Conservation (phyloP, 2,329 filamentous ascomycete genomes). For the Diaporthe ilicicola region DNA sequence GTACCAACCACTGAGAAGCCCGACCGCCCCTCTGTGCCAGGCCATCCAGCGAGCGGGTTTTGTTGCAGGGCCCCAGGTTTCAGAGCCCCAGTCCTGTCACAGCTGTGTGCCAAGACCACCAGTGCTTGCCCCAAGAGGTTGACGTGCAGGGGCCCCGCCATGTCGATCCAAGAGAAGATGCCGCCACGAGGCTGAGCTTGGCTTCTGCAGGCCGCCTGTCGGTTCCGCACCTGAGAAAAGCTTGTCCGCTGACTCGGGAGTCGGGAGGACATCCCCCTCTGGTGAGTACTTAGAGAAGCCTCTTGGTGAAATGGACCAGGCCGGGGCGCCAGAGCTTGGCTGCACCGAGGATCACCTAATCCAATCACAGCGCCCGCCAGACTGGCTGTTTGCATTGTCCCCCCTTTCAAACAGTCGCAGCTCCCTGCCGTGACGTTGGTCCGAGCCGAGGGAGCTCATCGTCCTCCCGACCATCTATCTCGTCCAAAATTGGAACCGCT, state of each 20-base stretch:
- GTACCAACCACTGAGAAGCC: background rate
- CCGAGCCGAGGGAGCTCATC: background rate
- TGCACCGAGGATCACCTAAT: background rate
- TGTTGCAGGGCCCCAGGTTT: constrained; percentile 26
- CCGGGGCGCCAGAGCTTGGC: background rate
- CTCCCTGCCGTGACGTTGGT: constrained; percentile 14
- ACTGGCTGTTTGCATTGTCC: constrained; percentile 2
- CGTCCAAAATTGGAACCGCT: constrained; percentile 6
- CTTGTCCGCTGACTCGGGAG: constrained; percentile 11
- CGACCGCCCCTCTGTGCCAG: background rate
- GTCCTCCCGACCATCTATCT: background rate
- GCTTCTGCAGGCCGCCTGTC: constrained; percentile 5
- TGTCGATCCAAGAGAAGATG: constrained; percentile 8
- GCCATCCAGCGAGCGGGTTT: background rate
- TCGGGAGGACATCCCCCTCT: too few relatives aligned
- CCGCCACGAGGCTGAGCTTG: background rate
- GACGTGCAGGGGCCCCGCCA: background rate
- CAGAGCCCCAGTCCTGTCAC: constrained; percentile 26
- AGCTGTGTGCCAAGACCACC: constrained; percentile 31
- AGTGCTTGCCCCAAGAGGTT: constrained; percentile 5
- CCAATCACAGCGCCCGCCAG: background rate
- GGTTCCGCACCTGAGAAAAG: constrained; percentile 6
- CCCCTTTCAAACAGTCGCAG: constrained; percentile 3
- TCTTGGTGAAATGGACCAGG: background rate
- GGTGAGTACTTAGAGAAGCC: too few relatives aligned